These are phyloP conservation scores for Podaxis rugospora DNA, from an alignment of 768 basidiomycete genomes.

Conservation along the genomic window DNA sequence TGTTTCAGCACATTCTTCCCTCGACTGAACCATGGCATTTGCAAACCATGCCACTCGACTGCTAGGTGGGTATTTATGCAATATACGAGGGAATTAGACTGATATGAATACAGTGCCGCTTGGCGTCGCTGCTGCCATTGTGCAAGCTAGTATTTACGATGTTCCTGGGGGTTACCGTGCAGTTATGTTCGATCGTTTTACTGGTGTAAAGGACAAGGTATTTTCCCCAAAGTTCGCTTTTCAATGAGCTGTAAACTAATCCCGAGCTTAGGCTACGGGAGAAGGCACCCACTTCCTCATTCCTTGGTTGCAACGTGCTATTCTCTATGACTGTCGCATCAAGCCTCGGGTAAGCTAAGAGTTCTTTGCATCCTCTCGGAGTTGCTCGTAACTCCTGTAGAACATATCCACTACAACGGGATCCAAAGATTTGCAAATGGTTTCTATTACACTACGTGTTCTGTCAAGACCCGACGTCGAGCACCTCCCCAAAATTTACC, in stretches of 20 bases:
- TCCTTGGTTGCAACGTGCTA: conserved; percentile 94
- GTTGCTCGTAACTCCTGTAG: conserved; percentile 33
- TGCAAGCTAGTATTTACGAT: conserved; percentile 55
- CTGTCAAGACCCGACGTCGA: conserved; percentile 88
- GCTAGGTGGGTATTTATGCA: conserved; percentile 12
- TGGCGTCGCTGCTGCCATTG: conserved; percentile 37
- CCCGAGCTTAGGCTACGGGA: conserved; percentile 56
- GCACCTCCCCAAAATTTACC: conserved; percentile 91
- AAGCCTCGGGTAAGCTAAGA: conserved; percentile 76
- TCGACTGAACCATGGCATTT: conserved; percentile 41
- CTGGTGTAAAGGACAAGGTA: conserved; percentile 82
- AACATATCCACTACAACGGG: conserved; percentile 99
- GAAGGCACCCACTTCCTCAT: conserved; percentile 97
- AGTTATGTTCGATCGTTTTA: conserved; percentile 98
- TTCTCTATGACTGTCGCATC: conserved; percentile 95
- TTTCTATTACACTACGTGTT: conserved; percentile 93
- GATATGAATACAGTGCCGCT: conserved; percentile 35
- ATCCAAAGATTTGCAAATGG: conserved; percentile 98
- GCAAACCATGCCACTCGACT: conserved; percentile 26
- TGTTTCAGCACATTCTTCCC: conserved; percentile 9
- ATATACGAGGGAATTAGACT: conserved; percentile 18
- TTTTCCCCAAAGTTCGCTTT: conserved; percentile 13
- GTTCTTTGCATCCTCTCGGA: not conserved
- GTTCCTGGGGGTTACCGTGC: conserved; percentile 92
- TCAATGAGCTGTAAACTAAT: conserved; percentile 7